Evolutionary conservation across 805 yeast genomes (phyloP), one percentile per base, ranked within the genome.

Genomic region (Pichia thaimueangensis): DNA sequence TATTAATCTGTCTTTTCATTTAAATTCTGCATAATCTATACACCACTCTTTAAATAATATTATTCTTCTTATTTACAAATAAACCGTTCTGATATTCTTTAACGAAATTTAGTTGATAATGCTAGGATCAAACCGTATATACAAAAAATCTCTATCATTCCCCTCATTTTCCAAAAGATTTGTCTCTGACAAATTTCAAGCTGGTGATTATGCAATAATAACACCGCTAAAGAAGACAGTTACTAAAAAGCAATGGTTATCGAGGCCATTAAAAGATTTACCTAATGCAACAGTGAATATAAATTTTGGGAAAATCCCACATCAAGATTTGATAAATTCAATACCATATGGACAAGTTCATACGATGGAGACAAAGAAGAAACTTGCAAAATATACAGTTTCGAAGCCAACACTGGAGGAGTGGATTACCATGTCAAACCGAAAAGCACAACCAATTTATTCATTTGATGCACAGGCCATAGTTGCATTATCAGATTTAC

Each of bases 401-500:
- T 57, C 65, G 1, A 54, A 56, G 8, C 73, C 76, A 3, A 62
- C 73, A 0, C 54, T 71, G n/a, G 78, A 72, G 38, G 76, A 73
- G 41, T 74, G 68, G 47, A 57, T 74, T 25, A 63, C 57, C 24
- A 41, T 68, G 24, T 53, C 64, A 6, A 53, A 53, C 24, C 58
- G 79, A 37, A 68, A 62, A 30, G 79, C 77, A 0, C 75, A 70
- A 47, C 78, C 78, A 1, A 73, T 74, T 9, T 74, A 74, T 45
- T 63, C 76, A 5, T 55, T 63, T 31, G 78, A 73, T 53, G 77
- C 78, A 2, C 60, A 68, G 1, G 62, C 71, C 4, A 70, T 74
- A 25, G 76, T 69, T 1, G 53, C 62, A 6, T 45, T 74, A 27
- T 69, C 76, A 5, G 79, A 74, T 51, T 45, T 73, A 3, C 72